Evolutionary conservation across 345 rosid genomes (phyloP), one percentile per base, ranked within the genome.

Genomic region (Hypericum androsaemum): DNA sequence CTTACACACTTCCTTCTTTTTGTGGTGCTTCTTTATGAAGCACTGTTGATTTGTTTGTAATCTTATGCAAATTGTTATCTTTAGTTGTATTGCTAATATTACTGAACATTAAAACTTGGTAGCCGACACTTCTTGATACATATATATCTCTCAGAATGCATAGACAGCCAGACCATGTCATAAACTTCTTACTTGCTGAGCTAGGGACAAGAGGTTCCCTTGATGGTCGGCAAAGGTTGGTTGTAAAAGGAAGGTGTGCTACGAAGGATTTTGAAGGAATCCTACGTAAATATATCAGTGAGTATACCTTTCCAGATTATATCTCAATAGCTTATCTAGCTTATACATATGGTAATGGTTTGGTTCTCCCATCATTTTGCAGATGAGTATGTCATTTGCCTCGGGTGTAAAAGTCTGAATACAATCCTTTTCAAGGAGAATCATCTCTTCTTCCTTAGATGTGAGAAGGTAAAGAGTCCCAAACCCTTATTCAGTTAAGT

Each of bases 121-220:
- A n/a, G n/a, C n/a, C n/a, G n/a, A n/a, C n/a, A n/a, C n/a, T n/a
- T n/a, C n/a, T n/a, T n/a, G n/a, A n/a, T n/a, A n/a, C n/a, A n/a
- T 32, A 6, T 46, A 32, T n/a, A 8, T n/a, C n/a, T 38, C 3
- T 52, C 11, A 89, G 95, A 73, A 89, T 89, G 97, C 97, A 89
- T 65, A 74, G 97, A 43, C 94, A 83, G 61, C 94, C 95, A 10
- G 95, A 89, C 68, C 97, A 89, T 69, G 97, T 89, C 41, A 81
- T 81, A 92, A 72, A 77, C 10, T 89, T 86, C 76, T 72, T 86
- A 67, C 87, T 89, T 63, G 95, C 95, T 59, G 97, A 89, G 71
- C 54, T 89, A 80, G 97, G 97, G 37, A 89, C 95, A 39, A 89
- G 94, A 57, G 97, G 97, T 47, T 89, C 94, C 0, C 92, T 89